phyloP scores from a whole-genome alignment of 2,329 filamentous ascomycete genomes.

The Tolypocladium pustulatum region DNA sequence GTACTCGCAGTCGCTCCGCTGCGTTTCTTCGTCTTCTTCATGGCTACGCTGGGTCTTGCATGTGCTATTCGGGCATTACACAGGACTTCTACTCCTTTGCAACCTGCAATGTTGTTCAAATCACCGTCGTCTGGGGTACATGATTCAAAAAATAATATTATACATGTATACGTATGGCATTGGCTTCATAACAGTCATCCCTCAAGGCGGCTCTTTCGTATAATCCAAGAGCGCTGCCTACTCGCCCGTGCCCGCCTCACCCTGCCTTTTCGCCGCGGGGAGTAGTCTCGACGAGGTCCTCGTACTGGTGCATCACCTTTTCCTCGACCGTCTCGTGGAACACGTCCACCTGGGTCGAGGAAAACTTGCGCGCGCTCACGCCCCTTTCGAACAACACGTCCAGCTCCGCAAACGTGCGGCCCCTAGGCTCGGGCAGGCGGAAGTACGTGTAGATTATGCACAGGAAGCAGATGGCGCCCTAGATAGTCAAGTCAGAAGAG shows the following conservation, averaged over 20 bases:
- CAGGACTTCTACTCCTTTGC: no score
- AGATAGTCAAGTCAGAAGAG: neutral
- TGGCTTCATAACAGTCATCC: neutral
- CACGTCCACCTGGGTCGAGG: constrained; percentile 44
- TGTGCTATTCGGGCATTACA: no score
- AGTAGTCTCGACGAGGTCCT: constrained; percentile 18
- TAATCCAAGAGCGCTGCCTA: neutral
- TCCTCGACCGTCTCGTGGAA: constrained; percentile 41
- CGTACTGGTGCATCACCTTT: constrained; percentile 37
- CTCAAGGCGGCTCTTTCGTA: neutral
- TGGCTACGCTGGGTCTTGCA: no score
- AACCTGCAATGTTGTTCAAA: neutral
- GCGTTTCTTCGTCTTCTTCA: no score
- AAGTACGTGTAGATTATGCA: constrained; percentile 65
- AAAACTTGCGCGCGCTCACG: constrained; percentile 64
- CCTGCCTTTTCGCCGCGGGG: neutral
- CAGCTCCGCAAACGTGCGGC: constrained; percentile 75
- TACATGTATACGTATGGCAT: neutral
- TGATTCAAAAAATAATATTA: neutral
- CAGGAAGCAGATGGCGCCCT: constrained; percentile 65
- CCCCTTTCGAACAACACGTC: constrained; percentile 73
- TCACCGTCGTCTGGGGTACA: neutral
- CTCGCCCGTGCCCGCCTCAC: constrained; percentile 4
- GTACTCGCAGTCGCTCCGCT: no score
- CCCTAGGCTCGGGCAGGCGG: constrained; percentile 58